Evolutionary conservation across 257 asterid genomes (phyloP), one percentile per base, ranked within the genome.

Genomic region (Marsdenia floribunda): DNA sequence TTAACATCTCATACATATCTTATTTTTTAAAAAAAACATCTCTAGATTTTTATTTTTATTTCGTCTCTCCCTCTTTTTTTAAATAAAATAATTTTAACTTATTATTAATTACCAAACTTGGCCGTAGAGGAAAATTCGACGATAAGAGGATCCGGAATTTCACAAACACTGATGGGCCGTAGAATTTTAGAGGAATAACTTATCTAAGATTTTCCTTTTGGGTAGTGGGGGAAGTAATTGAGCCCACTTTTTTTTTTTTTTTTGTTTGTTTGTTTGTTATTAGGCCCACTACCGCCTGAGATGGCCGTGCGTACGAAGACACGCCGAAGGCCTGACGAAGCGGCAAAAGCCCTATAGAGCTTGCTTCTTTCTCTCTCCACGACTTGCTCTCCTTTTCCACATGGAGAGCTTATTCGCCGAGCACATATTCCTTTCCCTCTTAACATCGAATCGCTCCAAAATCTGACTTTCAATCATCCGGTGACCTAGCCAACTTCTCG

Each of bases 331-430:
- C 71, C 47, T 6, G 15, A 52, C 18, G 21, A 73, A 26, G 26
- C 52, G 29, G 52, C 71, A 21, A 19, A 65, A 37, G 71, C 71
- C 63, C 77, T 49, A 49, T 37, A 19, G 21, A 38, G 14, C 58
- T 42, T 59, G 29, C 54, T 5, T 42, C 38, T 47, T 46, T 37
- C 47, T 42, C 53, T 61, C 46, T 37, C 33, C 59, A 16, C 9
- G 55, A 22, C 76, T 18, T 49, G 50, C 37, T 29, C 49, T 46
- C 49, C 3, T 73, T 44, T 73, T 61, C 77, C 70, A 24, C 47
- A 63, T 33, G 77, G 71, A 47, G 38, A 19, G 57, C 42, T 26
- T 26, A 38, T 19, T 63, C 18, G 24, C 5, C 37, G 44, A 33
- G 69, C 60, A 47, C 61, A 46, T 46, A 63, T 74, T 57, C 71